These are phyloP conservation scores for Colletotrichum zoysiae DNA, from an alignment of 2,329 filamentous ascomycete genomes.

Conservation along the genomic window DNA sequence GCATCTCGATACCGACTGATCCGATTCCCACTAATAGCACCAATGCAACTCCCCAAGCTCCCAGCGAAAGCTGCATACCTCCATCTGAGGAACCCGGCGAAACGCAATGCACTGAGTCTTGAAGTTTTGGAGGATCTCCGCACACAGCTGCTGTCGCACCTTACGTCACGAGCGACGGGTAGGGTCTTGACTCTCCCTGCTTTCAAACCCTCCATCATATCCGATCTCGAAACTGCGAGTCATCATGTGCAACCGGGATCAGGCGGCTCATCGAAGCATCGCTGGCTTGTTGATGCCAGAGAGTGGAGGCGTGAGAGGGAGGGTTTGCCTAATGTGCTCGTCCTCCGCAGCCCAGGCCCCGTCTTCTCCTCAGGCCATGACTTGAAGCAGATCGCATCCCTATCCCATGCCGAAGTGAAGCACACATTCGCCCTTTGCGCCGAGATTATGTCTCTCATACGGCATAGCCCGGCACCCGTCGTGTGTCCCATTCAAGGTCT, in stretches of 20 bases:
- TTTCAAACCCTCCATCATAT: slow-evolving; percentile 45
- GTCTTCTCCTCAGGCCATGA: slow-evolving; percentile 52
- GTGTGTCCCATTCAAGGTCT: slow-evolving; percentile 50
- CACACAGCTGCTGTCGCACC: slow-evolving; percentile 44
- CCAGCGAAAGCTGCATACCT: slow-evolving; percentile 47
- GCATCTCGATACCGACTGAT: background rate
- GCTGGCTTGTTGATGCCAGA: slow-evolving; percentile 47
- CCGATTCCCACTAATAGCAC: background rate
- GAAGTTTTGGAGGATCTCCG: slow-evolving; percentile 45
- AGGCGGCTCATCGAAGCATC: slow-evolving; percentile 21
- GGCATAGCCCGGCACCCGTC: slow-evolving; percentile 49
- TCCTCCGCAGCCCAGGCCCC: slow-evolving; percentile 48
- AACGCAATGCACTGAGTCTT: slow-evolving; percentile 47
- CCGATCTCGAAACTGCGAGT: slow-evolving; percentile 37
- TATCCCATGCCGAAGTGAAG: slow-evolving; percentile 32
- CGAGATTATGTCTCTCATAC: slow-evolving; percentile 50
- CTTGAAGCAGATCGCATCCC: slow-evolving; percentile 45
- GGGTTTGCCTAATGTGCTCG: slow-evolving; percentile 48
- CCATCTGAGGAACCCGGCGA: slow-evolving; percentile 44
- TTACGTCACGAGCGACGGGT: slow-evolving; percentile 44
- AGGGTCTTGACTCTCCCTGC: slow-evolving; percentile 46
- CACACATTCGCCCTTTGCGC: slow-evolving; percentile 49
- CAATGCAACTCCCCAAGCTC: slow-evolving; percentile 44
- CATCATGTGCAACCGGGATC: background rate
- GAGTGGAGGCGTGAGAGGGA: slow-evolving; percentile 45